Evolutionary conservation across 257 asterid species (phyloP).

Genomic region (Datura wrightii): DNA sequence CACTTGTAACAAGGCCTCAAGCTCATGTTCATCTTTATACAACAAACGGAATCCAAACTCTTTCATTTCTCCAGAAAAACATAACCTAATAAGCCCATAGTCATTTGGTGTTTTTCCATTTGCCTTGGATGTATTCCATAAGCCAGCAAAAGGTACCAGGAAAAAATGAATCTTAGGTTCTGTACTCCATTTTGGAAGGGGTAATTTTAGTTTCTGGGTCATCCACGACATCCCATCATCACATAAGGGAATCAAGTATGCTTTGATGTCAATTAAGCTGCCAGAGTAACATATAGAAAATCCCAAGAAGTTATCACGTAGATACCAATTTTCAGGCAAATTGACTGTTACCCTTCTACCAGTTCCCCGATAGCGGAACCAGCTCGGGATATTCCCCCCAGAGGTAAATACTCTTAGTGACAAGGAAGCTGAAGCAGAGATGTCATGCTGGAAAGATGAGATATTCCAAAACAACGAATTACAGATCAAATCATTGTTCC

Average conservation of each 20-base stretch:
- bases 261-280: neutral
- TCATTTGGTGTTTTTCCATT: neutral
- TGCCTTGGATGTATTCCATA: neutral
- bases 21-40: neutral
- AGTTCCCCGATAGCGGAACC: neutral
- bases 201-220: neutral
- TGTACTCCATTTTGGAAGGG: neutral
- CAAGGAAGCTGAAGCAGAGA: neutral
- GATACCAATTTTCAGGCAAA: neutral
- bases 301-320: neutral
- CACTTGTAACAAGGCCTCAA: neutral
- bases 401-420: neutral
- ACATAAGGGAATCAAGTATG: neutral
- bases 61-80: neutral
- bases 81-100: neutral
- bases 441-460: neutral
- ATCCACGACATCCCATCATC: neutral
- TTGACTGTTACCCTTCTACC: neutral
- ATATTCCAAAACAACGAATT: no score
- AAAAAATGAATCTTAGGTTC: neutral
- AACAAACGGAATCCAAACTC: neutral
- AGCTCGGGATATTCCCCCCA: neutral
- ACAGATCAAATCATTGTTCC: no score
- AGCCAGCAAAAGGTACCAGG: neutral
- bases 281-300: neutral